Evolutionary conservation across 164 flowering plant genomes (phyloP), one percentile per base, ranked within the genome.

Genomic region (Nelumbo lutea): DNA sequence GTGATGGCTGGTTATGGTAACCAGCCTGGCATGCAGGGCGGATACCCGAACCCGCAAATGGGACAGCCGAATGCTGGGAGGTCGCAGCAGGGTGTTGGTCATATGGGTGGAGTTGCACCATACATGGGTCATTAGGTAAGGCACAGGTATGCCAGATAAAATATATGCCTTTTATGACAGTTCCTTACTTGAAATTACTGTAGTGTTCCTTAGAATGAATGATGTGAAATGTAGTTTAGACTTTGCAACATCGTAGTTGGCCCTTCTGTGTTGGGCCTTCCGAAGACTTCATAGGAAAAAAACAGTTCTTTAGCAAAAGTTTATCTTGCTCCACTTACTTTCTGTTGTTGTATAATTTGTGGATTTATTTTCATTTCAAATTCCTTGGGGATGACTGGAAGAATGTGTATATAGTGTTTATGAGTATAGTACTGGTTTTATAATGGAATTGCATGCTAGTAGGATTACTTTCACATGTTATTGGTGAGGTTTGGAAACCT

Each of bases 61-160:
- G 87, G 84, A 3, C 91, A 82, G 60, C 80, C 79, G 0, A 72
- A 78, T 61, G 11, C 79, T 71, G 86, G 86, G 66, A 81, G 90
- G 66, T 70, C 83, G 14, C 90, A 82, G 73, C 83, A 81, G 44
- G 88, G 84, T 52, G 81, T 44, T 61, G 87, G 83, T 11, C 84
- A 72, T 46, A 75, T 73, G 73, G 85, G 87, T 38, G 83, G 85
- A 27, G 75, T 48, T 47, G 58, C 77, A 2, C 88, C 86, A 38
- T 88, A 84, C 70, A 75, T 82, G 83, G 89, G 90, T 52, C 90
- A 83, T 50, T 80, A 80, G 79, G 78, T 72, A 75, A 62, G 69
- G 47, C 6, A 42, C 67, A 67, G 72, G 72, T 68, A 67, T 70
- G 55, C 1, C 14, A 11, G 57, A 53, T 11, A 11, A 1, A 53